phyloP scores from a whole-genome alignment of 306 rosid genomes.

The Medicago lupulina region DNA sequence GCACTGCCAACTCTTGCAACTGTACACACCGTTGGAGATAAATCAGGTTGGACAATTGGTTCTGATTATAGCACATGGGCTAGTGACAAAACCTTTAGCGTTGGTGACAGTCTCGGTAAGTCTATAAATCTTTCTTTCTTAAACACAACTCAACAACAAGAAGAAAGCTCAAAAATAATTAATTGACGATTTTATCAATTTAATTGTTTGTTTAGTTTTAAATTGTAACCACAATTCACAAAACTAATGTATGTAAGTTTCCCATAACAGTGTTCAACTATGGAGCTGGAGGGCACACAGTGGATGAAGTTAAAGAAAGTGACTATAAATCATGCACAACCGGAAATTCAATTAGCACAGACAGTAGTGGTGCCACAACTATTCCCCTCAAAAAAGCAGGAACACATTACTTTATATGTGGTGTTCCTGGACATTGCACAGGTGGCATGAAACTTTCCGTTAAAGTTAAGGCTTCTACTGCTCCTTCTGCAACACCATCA shows the following conservation, averaged over 20 bases:
- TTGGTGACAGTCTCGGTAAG: conserved; percentile 83
- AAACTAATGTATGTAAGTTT: background rate
- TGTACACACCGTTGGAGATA: conserved; percentile 76
- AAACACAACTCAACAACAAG: background rate
- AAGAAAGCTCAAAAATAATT: too few species aligned
- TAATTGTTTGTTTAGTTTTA: background rate
- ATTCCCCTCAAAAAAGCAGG: conserved; percentile 77
- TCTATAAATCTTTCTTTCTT: background rate
- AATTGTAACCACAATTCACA: too few species aligned
- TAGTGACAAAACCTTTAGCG: conserved; percentile 63
- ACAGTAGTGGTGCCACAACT: conserved; percentile 76
- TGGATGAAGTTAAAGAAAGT: conserved; percentile 75
- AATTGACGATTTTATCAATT: background rate
- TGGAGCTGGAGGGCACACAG: conserved; percentile 53
- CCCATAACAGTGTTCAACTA: background rate
- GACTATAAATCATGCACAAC: conserved; percentile 75
- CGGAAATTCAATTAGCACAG: conserved; percentile 69
- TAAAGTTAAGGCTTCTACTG: conserved; percentile 42
- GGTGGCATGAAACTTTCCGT: conserved; percentile 93
- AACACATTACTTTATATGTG: conserved; percentile 78
- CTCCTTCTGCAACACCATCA: conserved; percentile 35
- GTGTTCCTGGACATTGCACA: conserved; percentile 66
- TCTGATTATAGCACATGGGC: conserved; percentile 80
- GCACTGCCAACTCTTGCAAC: conserved; percentile 60
- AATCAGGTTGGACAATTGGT: conserved; percentile 74